Base-by-base conservation (phyloP, 1,139 yeast genomes). In the Yamadazyma epiphylla region DNA sequence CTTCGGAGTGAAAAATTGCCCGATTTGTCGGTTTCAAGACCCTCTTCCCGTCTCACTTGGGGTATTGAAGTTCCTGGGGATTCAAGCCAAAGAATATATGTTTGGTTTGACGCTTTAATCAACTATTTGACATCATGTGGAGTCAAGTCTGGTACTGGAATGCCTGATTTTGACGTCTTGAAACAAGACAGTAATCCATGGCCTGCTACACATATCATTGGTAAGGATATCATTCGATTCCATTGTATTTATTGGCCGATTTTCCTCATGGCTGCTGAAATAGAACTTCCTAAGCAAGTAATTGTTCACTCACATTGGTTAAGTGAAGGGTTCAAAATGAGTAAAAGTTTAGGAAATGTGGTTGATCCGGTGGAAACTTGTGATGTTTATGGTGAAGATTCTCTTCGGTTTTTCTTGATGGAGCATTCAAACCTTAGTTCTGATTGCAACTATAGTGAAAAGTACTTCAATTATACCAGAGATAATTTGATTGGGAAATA, bases 161-260 rank as follows among this genome's bases (percentile, higher is more conserved):
- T 9, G 19, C 6, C 6, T 3, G 31, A 37, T 2, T 53, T 53
- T 31, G 23, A 33, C 4, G 13, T 21, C 3, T 32, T 20, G 15
- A 30, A 27, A 5, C 27, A 30, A 12, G 28, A 27, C 4, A 17
- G 27, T 4, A 48, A 45, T 21, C 46, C 53, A 5, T 77, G 80
- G 78, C 83, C 82, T 0, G 76, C 89, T 5, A 77, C 80, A 0
- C 97, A 91, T 53, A 64, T 91, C 1, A 74, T 91, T 22, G 99
- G 99, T 1, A 91, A 91, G 48, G 99, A 91, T 53, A 91, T 91
- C 30, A 69, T 78, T 29, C 76, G 80, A 37, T 91, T 91, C 57
- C 98, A 94, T 50, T 80, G 94, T 45, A 74, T 89, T 12, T 88
- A 87, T 51, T 91, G 98, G 98, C 98, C 98, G 0, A 81, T 89